phyloP scores from a whole-genome alignment of 2,329 filamentous ascomycete species.

The Colletotrichum orbiculare region DNA sequence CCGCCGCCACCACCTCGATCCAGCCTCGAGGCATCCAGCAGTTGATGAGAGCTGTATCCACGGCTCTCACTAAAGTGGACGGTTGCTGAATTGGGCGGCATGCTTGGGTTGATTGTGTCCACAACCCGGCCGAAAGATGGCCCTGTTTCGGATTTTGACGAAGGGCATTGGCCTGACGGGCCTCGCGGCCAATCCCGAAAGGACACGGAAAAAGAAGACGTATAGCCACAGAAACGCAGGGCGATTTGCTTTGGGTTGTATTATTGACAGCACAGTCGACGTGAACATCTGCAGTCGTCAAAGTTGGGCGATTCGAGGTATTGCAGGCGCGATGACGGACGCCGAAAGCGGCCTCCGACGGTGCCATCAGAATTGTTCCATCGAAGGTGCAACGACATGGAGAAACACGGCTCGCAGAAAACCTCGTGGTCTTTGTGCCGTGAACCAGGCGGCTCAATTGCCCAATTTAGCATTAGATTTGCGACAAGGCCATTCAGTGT shows the following conservation, averaged over 20 bases:
- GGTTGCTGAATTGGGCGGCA: conserved; percentile 30
- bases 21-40: conserved; percentile 11
- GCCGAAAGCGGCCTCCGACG: background rate
- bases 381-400: conserved; percentile 6
- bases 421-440: conserved; percentile 23
- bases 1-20: conserved; percentile 4
- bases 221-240: conserved; percentile 29
- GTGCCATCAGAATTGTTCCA: background rate
- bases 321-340: conserved; percentile 14
- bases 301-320: conserved; percentile 15
- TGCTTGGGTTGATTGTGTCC: conserved; percentile 28
- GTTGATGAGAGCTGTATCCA: conserved; percentile 16
- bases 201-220: conserved; percentile 28
- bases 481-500: conserved; percentile 15
- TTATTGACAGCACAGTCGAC: conserved; percentile 25
- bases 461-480: conserved; percentile 10
- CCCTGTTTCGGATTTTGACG: conserved; percentile 29
- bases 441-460: conserved; percentile 7
- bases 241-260: conserved; percentile 23
- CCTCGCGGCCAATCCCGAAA: conserved; percentile 24
- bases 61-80: conserved; percentile 1
- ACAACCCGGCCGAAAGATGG: conserved; percentile 18
- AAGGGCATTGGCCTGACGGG: conserved; percentile 18
- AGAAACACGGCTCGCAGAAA: background rate
- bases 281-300: conserved; percentile 22